These are phyloP conservation scores for Lactarius tabidus DNA, from an alignment of 768 basidiomycete species.

Conservation along the genomic window DNA sequence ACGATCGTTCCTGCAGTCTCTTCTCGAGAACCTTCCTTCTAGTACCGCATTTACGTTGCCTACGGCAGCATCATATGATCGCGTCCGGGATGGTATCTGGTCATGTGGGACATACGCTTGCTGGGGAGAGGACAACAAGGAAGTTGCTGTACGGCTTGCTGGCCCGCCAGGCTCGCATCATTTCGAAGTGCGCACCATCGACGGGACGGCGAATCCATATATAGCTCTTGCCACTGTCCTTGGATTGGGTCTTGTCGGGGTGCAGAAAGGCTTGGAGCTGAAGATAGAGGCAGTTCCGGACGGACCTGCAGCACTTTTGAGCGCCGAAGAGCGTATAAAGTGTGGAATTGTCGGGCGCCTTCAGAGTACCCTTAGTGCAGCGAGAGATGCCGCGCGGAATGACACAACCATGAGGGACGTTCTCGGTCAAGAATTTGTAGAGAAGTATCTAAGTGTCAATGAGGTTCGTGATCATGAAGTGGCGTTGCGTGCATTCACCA, in stretches of 20 bases:
- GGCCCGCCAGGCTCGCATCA: conserved; percentile 49
- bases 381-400: conserved; percentile 38
- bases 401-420: conserved; percentile 38
- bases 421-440: conserved; percentile 46
- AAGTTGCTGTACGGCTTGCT: conserved; percentile 55
- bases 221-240: conserved; percentile 54
- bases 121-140: conserved; percentile 70
- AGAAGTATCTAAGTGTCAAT: conserved; percentile 47
- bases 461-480: conserved; percentile 34
- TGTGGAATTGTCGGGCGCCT: conserved; percentile 52
- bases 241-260: conserved; percentile 49
- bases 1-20: conserved; percentile 56
- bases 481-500: not conserved
- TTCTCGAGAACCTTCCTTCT: conserved; percentile 56
- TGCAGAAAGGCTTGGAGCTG: conserved; percentile 40
- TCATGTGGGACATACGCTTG: conserved; percentile 64
- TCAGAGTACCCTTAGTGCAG: conserved; percentile 47
- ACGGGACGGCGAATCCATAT: conserved; percentile 64
- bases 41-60: conserved; percentile 59
- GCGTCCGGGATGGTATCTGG: conserved; percentile 64
- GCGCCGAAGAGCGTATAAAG: conserved; percentile 39
- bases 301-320: conserved; percentile 41
- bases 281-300: conserved; percentile 37
- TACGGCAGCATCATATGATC: conserved; percentile 54
- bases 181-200: conserved; percentile 59